phyloP scores from a whole-genome alignment of 1,284 basidiomycete species.

The Limonomyces culmigenus region DNA sequence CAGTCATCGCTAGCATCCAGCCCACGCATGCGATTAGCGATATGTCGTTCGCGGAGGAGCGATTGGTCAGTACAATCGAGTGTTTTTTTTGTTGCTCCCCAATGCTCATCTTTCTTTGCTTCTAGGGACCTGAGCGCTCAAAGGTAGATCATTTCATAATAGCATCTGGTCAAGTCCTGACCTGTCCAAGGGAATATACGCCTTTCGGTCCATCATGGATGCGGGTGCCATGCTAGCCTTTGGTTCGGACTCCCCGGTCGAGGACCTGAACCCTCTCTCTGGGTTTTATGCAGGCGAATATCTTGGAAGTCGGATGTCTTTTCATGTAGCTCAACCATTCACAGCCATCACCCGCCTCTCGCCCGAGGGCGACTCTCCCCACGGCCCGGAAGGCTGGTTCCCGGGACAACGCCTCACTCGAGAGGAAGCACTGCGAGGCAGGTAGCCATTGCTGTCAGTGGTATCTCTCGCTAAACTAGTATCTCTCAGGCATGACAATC shows the following conservation, averaged over 20 bases:
- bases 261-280: conserved; percentile 55
- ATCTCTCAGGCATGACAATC: conserved; percentile 41
- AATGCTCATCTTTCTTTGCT: background rate
- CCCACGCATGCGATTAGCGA: conserved; percentile 80
- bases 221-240: conserved; percentile 50
- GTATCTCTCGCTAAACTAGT: too few species aligned
- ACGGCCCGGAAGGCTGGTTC: conserved; percentile 77
- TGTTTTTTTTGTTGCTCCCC: background rate
- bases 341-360: conserved; percentile 71
- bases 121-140: conserved; percentile 61
- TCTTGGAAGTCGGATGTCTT: too few species aligned
- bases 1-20: conserved; percentile 69
- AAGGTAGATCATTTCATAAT: conserved; percentile 78
- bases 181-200: conserved; percentile 73
- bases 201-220: conserved; percentile 60
- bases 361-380: conserved; percentile 58
- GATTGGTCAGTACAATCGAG: too few species aligned
- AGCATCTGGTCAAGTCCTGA: conserved; percentile 57
- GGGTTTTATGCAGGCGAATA: conserved; percentile 84
- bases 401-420: conserved; percentile 65
- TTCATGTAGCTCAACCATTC: too few species aligned
- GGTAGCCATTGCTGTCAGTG: conserved; percentile 6
- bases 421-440: conserved; percentile 51
- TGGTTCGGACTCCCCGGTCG: conserved; percentile 86
- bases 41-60: conserved; percentile 80